Evolutionary conservation across 345 rosid genomes (phyloP).

Genomic region (Gossypium turneri): DNA sequence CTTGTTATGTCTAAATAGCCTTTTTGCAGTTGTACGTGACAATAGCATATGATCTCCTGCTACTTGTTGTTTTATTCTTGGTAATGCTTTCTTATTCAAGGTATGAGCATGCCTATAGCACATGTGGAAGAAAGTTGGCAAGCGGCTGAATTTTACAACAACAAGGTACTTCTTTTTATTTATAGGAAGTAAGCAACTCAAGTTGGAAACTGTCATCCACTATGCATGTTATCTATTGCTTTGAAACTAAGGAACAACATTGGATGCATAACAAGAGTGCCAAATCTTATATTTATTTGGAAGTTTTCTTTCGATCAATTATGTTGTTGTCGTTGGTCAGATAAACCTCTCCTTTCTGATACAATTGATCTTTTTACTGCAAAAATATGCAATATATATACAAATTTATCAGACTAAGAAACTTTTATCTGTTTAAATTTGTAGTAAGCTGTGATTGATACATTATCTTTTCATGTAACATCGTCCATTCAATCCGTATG

Average conservation of each 20-base stretch:
- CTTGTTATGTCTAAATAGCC: conserved; percentile 1
- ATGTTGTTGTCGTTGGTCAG: not conserved
- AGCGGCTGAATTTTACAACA: conserved; percentile 93
- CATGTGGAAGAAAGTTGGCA: conserved; percentile 99
- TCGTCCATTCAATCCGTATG: not conserved
- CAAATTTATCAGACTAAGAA: not conserved
- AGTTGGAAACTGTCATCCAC: not conserved
- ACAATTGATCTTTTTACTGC: not conserved
- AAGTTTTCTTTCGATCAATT: not conserved
- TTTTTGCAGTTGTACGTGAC: not conserved
- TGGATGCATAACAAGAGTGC: not conserved
- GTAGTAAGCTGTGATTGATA: not conserved
- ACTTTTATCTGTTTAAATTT: not conserved
- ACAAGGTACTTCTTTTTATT: conserved; percentile 56
- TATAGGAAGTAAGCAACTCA: not conserved
- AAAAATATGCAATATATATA: not conserved
- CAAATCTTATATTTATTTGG: not conserved
- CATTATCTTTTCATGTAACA: not conserved
- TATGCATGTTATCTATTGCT: conserved; percentile 3
- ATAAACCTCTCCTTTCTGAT: not conserved
- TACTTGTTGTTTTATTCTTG: conserved; percentile 9
- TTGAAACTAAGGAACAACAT: not conserved
- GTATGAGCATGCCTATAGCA: conserved; percentile 97
- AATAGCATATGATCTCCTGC: not conserved
- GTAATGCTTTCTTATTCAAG: conserved; percentile 35